Conservation (phyloP, 306 rosid species). For the Benincasa hispida region DNA sequence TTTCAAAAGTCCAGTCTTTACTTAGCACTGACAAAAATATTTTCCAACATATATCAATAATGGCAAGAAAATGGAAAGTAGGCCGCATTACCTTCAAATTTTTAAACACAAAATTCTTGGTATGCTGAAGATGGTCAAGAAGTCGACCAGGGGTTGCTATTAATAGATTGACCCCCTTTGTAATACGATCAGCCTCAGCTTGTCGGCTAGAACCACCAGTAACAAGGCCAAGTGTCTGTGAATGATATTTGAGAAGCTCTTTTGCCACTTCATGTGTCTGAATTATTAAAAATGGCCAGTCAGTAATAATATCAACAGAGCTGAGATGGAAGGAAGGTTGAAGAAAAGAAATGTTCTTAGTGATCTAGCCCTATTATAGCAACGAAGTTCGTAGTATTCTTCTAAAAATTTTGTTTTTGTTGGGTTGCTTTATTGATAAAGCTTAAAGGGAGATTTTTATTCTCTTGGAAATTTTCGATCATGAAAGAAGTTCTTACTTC, state of each 20-base stretch:
- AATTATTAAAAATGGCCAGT: constrained; percentile 8
- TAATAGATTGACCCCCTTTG: constrained; percentile 72
- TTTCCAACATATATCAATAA: not conserved
- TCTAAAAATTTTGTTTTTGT: no score
- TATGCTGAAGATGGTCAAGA: constrained; percentile 84
- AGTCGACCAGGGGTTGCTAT: constrained; percentile 97
- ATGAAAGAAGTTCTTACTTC: no score
- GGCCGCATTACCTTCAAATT: constrained; percentile 48
- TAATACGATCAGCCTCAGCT: constrained; percentile 78
- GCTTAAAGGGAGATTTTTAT: no score
- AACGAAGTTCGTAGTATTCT: not conserved
- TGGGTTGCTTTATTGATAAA: no score
- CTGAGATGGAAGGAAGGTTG: not conserved
- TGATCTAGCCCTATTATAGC: not conserved
- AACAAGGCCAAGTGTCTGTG: constrained; percentile 75
- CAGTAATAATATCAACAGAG: not conserved
- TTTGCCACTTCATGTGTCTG: constrained; percentile 91
- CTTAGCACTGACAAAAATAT: not conserved
- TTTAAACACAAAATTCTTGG: constrained; percentile 65
- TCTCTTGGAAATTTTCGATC: no score
- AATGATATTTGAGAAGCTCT: constrained; percentile 82
- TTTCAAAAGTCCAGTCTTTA: not conserved
- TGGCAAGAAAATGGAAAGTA: not conserved
- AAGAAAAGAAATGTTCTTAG: not conserved
- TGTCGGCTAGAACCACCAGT: constrained; percentile 81